Evolutionary conservation across 352 stramenopile genomes (phyloP).

Genomic region (Plasmopara halstedii): DNA sequence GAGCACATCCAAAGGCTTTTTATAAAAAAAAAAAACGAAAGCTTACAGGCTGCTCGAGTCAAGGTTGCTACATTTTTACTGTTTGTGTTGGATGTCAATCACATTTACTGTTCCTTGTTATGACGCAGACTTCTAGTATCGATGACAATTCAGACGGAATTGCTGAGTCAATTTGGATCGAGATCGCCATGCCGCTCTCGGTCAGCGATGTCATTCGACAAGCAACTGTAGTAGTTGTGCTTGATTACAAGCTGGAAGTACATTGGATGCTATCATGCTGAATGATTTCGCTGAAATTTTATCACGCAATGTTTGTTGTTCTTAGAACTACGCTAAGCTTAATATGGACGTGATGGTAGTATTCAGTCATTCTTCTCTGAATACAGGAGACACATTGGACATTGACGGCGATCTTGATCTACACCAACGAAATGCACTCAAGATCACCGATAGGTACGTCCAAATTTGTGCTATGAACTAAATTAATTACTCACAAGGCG

Average conservation of each 20-base stretch:
- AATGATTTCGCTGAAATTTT: not conserved
- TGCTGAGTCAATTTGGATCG: conserved; percentile 47
- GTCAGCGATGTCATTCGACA: conserved; percentile 42
- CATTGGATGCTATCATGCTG: not conserved
- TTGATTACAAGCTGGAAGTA: conserved; percentile 55
- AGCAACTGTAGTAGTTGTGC: conserved; percentile 37
- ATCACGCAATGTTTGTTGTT: not conserved
- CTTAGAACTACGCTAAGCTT: conserved; percentile 35
- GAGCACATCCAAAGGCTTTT: no score
- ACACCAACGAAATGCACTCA: conserved; percentile 35
- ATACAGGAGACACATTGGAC: conserved; percentile 28
- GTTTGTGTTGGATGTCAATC: no score
- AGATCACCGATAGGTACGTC: conserved; percentile 35
- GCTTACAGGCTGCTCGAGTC: no score
- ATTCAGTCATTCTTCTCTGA: conserved; percentile 26
- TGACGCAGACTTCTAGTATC: conserved; percentile 29
- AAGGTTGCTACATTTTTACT: no score
- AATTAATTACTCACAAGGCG: not conserved
- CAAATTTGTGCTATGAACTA: not conserved
- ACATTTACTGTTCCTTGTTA: no score
- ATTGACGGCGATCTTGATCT: conserved; percentile 61
- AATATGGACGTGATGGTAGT: conserved; percentile 60
- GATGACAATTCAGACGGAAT: conserved; percentile 46
- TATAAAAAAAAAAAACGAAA: no score
- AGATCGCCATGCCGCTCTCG: conserved; percentile 35